A percentile compares a stretch with the other conserved stretches of the same genome.
Conservation (phyloP, 345 rosid genomes). For the Nephelium lappaceum region DNA sequence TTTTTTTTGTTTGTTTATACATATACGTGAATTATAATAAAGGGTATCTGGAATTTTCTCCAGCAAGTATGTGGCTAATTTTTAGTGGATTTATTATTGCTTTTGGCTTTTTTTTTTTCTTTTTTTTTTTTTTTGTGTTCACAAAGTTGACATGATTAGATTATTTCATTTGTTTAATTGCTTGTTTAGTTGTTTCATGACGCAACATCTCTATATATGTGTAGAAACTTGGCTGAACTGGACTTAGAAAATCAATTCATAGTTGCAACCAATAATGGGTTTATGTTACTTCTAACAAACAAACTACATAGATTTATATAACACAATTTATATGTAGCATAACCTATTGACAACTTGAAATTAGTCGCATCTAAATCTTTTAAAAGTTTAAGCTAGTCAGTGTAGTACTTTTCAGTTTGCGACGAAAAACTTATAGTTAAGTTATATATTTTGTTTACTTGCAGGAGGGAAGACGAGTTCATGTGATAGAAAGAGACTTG, state of each 20-base stretch:
- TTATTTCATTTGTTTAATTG: neutral
- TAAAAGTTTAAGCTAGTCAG: neutral
- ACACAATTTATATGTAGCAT: neutral
- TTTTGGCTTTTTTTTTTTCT: neutral
- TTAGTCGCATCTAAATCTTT: neutral
- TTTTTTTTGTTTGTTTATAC: neutral
- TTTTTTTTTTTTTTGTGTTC: neutral
- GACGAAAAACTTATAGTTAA: conserved; percentile 9
- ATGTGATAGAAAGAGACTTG: conserved; percentile 56
- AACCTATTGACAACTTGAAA: neutral
- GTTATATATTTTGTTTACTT: conserved; percentile 1
- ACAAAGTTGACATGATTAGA: neutral
- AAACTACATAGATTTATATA: neutral
- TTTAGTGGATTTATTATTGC: too few relatives aligned
- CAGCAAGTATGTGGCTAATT: neutral
- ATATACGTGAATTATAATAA: neutral
- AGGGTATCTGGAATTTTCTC: conserved; percentile 1
- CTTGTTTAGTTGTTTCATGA: neutral
- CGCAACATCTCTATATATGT: neutral
- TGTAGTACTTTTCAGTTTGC: conserved; percentile 10
- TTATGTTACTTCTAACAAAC: neutral
- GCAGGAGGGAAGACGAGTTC: conserved; percentile 57
- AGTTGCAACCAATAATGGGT: neutral
- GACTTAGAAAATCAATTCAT: neutral
- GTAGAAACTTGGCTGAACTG: neutral